Base-by-base conservation (phyloP, 2,329 filamentous ascomycete genomes). In the Penicillium capsulatum region DNA sequence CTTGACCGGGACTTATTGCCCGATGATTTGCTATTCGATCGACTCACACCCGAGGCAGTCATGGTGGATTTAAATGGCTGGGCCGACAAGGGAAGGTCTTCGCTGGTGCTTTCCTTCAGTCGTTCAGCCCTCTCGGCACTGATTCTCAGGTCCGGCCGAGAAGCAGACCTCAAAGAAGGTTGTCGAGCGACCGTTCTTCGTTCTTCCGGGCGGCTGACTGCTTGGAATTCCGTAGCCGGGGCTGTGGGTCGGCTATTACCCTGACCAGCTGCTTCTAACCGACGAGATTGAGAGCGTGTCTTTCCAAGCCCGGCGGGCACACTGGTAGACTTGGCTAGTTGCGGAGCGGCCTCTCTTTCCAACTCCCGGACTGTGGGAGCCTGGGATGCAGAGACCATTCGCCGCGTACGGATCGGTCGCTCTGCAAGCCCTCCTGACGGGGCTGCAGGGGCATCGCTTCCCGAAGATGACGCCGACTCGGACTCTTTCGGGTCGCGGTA, bases 201-300 rank as follows among this genome's bases (percentile, higher is more conserved):
- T 8, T 55, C 52, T 8, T 61, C 57, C 3, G 42, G 10, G 5
- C 47, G 36, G 19, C 50, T 36, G 7, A 55, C 47, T 10, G 51
- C 40, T 7, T 51, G 45, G 11, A 51, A 51, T 10, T 65, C 59
- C 22, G 44, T 53, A 6, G 44, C 40, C 13, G 26, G 13, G 1
- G 47, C 36, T 3, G 44, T 32, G 15, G 47, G 31, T 20, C 44
- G 36, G 13, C 33, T 27, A 6, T 36, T 35, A 9, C 54, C 55
- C 38, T 58, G 51, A n/a, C 42, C 51, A 8, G 57, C 57, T 7
- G 60, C 56, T 42, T 65, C 63, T 27, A 65, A 45, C 32, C 58
- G 56, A 15, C 63, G 61, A 19, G 66, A 67, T 43, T 68, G 65
- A 10, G 66, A 67, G 17, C 66, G 59, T 13, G 66, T 69, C 47